Percentiles rank a stretch among this genome's conserved stretches.
Conservation (phyloP, 805 yeast species). For the Candida montana region DNA sequence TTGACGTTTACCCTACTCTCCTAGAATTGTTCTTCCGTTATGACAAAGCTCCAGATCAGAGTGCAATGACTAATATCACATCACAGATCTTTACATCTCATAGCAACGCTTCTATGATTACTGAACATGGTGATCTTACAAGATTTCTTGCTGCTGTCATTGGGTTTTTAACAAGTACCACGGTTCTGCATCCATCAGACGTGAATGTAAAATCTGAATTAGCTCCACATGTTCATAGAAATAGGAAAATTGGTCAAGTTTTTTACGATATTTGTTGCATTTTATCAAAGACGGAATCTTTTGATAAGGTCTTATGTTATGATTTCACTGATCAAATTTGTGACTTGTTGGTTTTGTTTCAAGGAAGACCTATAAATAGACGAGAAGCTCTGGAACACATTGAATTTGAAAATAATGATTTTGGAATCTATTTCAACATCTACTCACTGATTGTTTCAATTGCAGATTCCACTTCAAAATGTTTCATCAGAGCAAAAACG, state of each 20-base stretch:
- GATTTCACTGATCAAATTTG: conserved; percentile 53
- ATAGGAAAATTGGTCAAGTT: conserved; percentile 71
- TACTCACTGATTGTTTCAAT: conserved; percentile 62
- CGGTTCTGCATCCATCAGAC: conserved; percentile 39
- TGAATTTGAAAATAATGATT: conserved; percentile 85
- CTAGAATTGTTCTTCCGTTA: conserved; percentile 61
- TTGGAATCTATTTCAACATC: conserved; percentile 26
- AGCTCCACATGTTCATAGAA: conserved; percentile 38
- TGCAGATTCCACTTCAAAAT: conserved; percentile 47
- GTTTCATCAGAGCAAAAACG: conserved; percentile 25
- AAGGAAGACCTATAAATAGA: conserved; percentile 68
- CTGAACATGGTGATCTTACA: conserved; percentile 58
- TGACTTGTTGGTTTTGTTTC: conserved; percentile 63
- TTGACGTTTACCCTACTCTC: conserved; percentile 73
- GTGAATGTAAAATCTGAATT: conserved; percentile 28
- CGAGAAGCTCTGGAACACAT: conserved; percentile 80
- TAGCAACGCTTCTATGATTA: conserved; percentile 57
- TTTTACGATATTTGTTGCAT: conserved; percentile 77
- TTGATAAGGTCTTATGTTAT: conserved; percentile 38
- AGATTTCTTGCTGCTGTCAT: conserved; percentile 58
- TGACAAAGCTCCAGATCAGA: conserved; percentile 78
- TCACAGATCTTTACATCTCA: conserved; percentile 82
- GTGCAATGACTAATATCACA: conserved; percentile 63
- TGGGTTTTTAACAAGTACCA: conserved; percentile 54
- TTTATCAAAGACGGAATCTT: conserved; percentile 60